phyloP scores from a whole-genome alignment of 108 stramenopile species.

The Asterionellopsis glacialis region DNA sequence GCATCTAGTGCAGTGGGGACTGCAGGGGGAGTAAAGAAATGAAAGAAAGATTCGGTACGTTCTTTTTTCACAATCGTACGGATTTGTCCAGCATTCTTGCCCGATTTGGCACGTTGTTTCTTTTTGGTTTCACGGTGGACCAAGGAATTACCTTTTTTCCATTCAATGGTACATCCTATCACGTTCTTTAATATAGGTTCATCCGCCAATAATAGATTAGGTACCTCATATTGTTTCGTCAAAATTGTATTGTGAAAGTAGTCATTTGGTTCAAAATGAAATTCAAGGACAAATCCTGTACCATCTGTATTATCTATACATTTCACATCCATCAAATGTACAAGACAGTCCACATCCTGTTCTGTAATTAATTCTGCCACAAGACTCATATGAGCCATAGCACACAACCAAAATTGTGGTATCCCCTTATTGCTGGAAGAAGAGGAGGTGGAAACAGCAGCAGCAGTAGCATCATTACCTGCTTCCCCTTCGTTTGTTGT shows the following conservation, averaged over 20 bases:
- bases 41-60: constrained; percentile 84
- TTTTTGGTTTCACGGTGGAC: constrained; percentile 62
- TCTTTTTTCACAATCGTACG: constrained; percentile 71
- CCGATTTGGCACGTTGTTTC: constrained; percentile 80
- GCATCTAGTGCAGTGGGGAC: constrained; percentile 31
- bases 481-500: constrained; percentile 8
- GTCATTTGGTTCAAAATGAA: constrained; percentile 82
- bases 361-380: constrained; percentile 78
- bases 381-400: constrained; percentile 65
- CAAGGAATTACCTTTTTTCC: constrained; percentile 70
- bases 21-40: constrained; percentile 80
- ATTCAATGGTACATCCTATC: constrained; percentile 75
- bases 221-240: constrained; percentile 87
- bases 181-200: constrained; percentile 90
- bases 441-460: no score
- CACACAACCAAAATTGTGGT: constrained; percentile 87
- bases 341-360: constrained; percentile 78
- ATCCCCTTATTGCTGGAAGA: constrained; percentile 47
- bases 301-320: constrained; percentile 76
- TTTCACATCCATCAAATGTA: constrained; percentile 61
- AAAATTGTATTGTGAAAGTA: constrained; percentile 85
- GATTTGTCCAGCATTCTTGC: constrained; percentile 74
- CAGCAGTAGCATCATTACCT: neutral
- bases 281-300: constrained; percentile 78
- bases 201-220: constrained; percentile 85